Conservation (phyloP, 208 protist genomes). For the Tritrichomonas foetus region DNA sequence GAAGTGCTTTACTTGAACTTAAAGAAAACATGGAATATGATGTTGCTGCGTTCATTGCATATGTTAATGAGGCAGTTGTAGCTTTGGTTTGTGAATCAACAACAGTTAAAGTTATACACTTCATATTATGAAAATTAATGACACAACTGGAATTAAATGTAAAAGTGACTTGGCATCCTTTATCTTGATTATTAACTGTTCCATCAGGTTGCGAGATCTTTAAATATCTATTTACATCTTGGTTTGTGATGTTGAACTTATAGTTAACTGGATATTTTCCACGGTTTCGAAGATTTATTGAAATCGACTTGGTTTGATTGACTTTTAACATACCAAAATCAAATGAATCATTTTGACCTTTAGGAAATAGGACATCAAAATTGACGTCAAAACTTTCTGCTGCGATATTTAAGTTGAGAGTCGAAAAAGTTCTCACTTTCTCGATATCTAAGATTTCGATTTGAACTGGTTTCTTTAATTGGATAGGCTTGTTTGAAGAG, state of each 20-base stretch:
- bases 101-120: not conserved
- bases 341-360: not conserved
- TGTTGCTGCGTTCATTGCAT: not conserved
- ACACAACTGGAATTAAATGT: not conserved
- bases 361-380: not conserved
- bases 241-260: not conserved
- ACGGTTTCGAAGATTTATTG: not conserved
- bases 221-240: not conserved
- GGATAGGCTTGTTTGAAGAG: not conserved
- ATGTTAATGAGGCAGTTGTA: not conserved
- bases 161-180: not conserved
- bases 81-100: conserved; percentile 13
- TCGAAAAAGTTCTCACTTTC: not conserved
- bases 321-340: conserved; percentile 18
- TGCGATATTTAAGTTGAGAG: not conserved
- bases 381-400: conserved; percentile 12
- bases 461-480: not conserved
- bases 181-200: not conserved
- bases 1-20: not conserved
- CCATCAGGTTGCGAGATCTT: not conserved
- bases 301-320: not conserved
- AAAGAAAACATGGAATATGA: not conserved
- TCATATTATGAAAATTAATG: not conserved
- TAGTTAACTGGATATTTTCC: conserved; percentile 33
- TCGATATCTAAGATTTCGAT: not conserved